Evolutionary conservation across 805 yeast genomes (phyloP).

Genomic region (Isabelozyma pseudorhagii): DNA sequence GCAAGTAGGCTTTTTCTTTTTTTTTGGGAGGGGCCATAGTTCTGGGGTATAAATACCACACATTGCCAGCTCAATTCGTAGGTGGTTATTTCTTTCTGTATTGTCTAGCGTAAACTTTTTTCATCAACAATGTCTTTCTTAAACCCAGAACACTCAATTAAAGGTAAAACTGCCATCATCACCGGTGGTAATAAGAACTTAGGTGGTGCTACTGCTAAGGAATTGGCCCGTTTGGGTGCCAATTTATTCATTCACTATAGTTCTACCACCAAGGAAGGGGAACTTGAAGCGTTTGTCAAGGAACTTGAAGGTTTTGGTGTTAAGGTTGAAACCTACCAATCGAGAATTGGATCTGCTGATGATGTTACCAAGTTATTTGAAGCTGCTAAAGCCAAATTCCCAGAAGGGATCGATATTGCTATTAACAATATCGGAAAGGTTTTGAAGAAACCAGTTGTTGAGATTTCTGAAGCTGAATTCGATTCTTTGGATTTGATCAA

Average conservation of each 20-base stretch:
- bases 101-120: background rate
- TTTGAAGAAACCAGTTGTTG: slow-evolving; percentile 55
- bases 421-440: slow-evolving; percentile 67
- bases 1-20: no score
- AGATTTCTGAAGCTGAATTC: slow-evolving; percentile 53
- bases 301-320: slow-evolving; percentile 33
- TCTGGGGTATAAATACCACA: no score
- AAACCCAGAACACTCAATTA: slow-evolving; percentile 10
- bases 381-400: slow-evolving; percentile 42
- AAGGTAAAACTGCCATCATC: slow-evolving; percentile 51
- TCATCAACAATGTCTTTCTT: background rate
- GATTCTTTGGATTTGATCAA: slow-evolving; percentile 52
- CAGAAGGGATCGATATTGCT: slow-evolving; percentile 55
- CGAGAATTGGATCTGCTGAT: slow-evolving; percentile 39
- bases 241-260: slow-evolving; percentile 56
- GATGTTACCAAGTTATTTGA: slow-evolving; percentile 46
- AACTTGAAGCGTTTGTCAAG: slow-evolving; percentile 33
- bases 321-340: slow-evolving; percentile 42
- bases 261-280: slow-evolving; percentile 34
- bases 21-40: no score
- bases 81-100: background rate
- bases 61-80: no score
- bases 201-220: slow-evolving; percentile 51
- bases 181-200: slow-evolving; percentile 65
- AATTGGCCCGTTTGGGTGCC: slow-evolving; percentile 54